A percentile compares a stretch with the other conserved stretches of the same genome.
Evolutionary conservation across 129 eudicot species (phyloP).

Genomic region (Tanacetum coccineum): DNA sequence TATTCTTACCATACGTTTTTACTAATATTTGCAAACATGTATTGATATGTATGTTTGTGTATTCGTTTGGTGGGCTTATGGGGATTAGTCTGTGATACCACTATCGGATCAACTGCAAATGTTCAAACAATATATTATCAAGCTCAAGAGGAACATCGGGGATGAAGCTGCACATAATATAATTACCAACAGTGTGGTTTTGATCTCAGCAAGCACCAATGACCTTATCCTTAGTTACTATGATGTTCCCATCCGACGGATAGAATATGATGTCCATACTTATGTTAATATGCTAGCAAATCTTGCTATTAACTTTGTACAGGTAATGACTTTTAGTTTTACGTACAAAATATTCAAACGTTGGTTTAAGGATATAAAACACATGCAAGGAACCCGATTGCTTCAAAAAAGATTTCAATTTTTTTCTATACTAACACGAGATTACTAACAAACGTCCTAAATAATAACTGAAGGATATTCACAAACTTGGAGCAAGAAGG

Average conservation of each 20-base stretch:
- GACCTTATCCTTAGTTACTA: constrained; percentile 37
- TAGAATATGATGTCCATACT: constrained; percentile 27
- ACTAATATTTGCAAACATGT: neutral
- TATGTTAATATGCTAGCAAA: constrained; percentile 35
- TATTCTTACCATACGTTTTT: neutral
- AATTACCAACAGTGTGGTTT: constrained; percentile 30
- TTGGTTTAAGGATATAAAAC: too few species aligned
- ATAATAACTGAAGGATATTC: constrained; percentile 20
- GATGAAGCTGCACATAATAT: constrained; percentile 31
- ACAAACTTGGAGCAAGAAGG: constrained; percentile 42
- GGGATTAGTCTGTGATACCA: constrained; percentile 39
- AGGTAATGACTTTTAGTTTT: constrained; percentile 33
- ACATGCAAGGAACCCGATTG: too few species aligned
- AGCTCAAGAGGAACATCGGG: constrained; percentile 39
- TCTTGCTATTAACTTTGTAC: constrained; percentile 36
- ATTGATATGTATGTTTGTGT: neutral
- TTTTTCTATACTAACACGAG: neutral
- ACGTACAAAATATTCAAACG: neutral
- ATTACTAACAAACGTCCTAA: neutral
- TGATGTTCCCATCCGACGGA: constrained; percentile 27
- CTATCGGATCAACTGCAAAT: constrained; percentile 43
- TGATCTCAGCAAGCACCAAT: constrained; percentile 47
- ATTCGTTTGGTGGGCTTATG: neutral
- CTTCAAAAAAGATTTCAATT: too few species aligned
- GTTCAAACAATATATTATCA: constrained; percentile 45